Percentiles rank a stretch among this genome's conserved stretches.
Conservation (phyloP, 208 protist genomes). For the Tetramitus jugosus region DNA sequence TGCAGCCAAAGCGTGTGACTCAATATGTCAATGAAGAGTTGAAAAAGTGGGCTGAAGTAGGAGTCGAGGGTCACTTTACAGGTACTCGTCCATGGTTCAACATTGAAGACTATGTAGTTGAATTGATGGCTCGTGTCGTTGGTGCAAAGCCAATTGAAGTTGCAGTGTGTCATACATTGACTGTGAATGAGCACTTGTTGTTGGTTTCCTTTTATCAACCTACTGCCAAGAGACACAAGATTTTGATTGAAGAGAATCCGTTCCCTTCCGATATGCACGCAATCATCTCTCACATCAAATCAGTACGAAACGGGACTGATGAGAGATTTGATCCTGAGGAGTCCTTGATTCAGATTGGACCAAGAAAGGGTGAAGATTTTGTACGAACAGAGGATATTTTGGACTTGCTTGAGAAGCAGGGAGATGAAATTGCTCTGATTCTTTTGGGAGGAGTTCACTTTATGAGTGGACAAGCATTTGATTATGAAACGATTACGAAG, state of each 20-base stretch:
- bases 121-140: slow-evolving; percentile 60
- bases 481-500: slow-evolving; percentile 75
- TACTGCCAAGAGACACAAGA: slow-evolving; percentile 65
- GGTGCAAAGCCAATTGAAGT: slow-evolving; percentile 69
- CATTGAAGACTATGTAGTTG: slow-evolving; percentile 60
- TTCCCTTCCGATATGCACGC: slow-evolving; percentile 64
- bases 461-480: slow-evolving; percentile 80
- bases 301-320: slow-evolving; percentile 29
- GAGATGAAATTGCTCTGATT: slow-evolving; percentile 70
- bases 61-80: slow-evolving; percentile 61
- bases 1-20: slow-evolving; percentile 64
- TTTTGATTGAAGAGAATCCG: slow-evolving; percentile 69
- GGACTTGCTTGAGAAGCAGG: slow-evolving; percentile 58
- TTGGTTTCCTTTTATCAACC: slow-evolving; percentile 80
- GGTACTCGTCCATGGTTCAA: slow-evolving; percentile 65
- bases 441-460: slow-evolving; percentile 79
- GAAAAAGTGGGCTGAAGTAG: slow-evolving; percentile 74
- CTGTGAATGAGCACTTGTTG: slow-evolving; percentile 80
- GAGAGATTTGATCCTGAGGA: not conserved
- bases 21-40: slow-evolving; percentile 56
- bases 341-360: slow-evolving; percentile 43
- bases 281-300: slow-evolving; percentile 68
- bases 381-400: slow-evolving; percentile 70
- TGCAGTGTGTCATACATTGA: slow-evolving; percentile 81
- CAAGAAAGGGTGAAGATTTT: slow-evolving; percentile 48